Conservation (phyloP, 148 eudicot genomes). For the Cornus kousa region DNA sequence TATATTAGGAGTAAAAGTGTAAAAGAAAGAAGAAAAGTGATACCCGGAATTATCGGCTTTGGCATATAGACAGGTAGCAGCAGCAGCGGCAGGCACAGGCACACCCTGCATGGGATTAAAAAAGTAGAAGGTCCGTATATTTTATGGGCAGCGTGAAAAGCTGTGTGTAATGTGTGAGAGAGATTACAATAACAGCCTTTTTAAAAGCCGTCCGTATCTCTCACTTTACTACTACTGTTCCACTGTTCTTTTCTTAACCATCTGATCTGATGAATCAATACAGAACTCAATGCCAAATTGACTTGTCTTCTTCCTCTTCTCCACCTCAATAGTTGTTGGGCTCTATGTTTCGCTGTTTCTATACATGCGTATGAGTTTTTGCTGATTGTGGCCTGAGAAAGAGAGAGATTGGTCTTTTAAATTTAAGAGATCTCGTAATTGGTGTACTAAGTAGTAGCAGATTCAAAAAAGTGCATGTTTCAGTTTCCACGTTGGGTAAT, state of each 20-base stretch:
- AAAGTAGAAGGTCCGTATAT: not conserved
- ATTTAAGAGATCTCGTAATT: not conserved
- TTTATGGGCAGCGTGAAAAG: not conserved
- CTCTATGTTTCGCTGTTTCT: not conserved
- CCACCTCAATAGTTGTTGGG: not conserved
- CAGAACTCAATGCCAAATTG: not conserved
- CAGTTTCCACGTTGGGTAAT: not conserved
- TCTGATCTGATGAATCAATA: not conserved
- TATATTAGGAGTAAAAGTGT: not conserved
- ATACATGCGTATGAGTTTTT: no score
- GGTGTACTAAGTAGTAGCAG: not conserved
- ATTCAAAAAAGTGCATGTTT: not conserved
- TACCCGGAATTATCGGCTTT: constrained; percentile 1
- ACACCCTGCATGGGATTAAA: not conserved
- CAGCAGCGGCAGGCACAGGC: no score
- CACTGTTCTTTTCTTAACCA: not conserved
- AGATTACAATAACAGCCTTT: not conserved
- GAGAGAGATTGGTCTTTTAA: not conserved
- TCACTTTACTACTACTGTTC: not conserved
- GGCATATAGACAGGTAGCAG: not conserved
- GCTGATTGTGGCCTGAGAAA: not conserved
- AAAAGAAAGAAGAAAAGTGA: not conserved
- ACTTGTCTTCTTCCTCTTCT: not conserved
- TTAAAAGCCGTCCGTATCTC: not conserved
- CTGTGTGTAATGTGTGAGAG: not conserved